Base-by-base conservation (phyloP, 768 basidiomycete species). In the Boletus pseudopeckii region DNA sequence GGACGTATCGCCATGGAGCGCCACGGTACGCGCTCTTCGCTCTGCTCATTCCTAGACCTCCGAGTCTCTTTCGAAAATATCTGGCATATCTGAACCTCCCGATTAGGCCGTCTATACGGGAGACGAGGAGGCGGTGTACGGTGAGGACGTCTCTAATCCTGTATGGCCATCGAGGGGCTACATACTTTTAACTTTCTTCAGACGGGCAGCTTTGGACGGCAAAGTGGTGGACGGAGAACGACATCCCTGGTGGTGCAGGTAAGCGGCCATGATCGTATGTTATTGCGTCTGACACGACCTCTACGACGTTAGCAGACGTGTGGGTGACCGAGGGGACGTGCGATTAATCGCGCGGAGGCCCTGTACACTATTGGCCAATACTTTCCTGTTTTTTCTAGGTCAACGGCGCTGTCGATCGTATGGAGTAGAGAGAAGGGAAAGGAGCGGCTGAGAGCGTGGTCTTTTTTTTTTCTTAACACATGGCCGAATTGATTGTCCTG, bases 201-300 rank as follows among this genome's bases (percentile, higher is more conserved):
- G 79, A 76, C 32, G 77, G 75, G 6, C 71, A 75, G 56, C 67
- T 81, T 14, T 82, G 80, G 80, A 75, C 70, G 10, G 78, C 80
- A 11, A 74, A 75, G 47, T 80, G 75, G 74, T 82, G 81, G 80
- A 73, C 71, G 17, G 63, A 77, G 59, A 70, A 66, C 33, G 75
- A 79, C 65, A 18, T 56, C 3, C 74, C 70, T 7, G 66, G 67
- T 17, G 69, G 68, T 54, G 17, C 42, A 44, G 60, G 62, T 58
- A 56, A n/a, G 64, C 24, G 3, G 13, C 22, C 2, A 24, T 14
- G 9, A 39, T 20, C 14, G 3, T 36, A 17, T 7, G 1, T 22
- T 8, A 9, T 50, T 22, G 13, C 13, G 22, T 17, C 44, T 49
- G 38, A 55, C 50, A 8, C 24, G 30, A 7, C 20, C 33, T 33